A percentile compares a stretch with the other conserved stretches of the same genome.
These are phyloP conservation scores for Halophytophthora polymorphica DNA, from an alignment of 352 stramenopile genomes.

Conservation along the genomic window DNA sequence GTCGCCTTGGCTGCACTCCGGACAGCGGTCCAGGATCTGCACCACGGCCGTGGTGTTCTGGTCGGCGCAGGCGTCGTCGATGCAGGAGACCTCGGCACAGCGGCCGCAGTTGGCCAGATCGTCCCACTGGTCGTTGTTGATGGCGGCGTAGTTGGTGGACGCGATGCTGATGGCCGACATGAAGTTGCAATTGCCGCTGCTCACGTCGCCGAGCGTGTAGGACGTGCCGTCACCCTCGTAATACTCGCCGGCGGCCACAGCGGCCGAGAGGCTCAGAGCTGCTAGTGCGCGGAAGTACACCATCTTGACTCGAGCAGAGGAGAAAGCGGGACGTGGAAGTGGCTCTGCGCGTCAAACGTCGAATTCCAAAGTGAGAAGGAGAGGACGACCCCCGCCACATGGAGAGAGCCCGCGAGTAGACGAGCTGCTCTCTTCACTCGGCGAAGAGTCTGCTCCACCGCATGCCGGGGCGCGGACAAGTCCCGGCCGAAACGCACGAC, in stretches of 20 bases:
- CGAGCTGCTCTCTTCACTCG: no score
- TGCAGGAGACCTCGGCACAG: slow-evolving; percentile 38
- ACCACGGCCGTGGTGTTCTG: slow-evolving; percentile 28
- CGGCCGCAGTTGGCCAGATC: slow-evolving; percentile 33
- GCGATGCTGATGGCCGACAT: slow-evolving; percentile 27
- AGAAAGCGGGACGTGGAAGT: no score
- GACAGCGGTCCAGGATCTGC: slow-evolving; percentile 51
- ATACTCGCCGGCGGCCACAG: not conserved
- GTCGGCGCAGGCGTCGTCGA: slow-evolving; percentile 28
- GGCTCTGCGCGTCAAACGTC: no score
- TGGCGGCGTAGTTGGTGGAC: slow-evolving; percentile 40
- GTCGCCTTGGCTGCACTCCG: slow-evolving; percentile 47
- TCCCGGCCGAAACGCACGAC: no score
- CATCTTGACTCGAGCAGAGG: no score
- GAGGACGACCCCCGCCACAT: no score
- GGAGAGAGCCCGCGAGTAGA: no score
- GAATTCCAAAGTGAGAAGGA: no score
- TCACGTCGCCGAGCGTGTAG: slow-evolving; percentile 11
- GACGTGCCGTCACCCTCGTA: slow-evolving; percentile 20
- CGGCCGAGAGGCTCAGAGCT: no score
- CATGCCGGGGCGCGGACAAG: no score
- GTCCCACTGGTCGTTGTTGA: slow-evolving; percentile 45
- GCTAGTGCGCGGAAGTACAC: no score
- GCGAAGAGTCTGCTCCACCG: no score
- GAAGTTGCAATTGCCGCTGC: slow-evolving; percentile 24